Evolutionary conservation across 192 early-diverging fungal species (phyloP), one percentile per base, ranked within the genome.

Genomic region (Polychytrium aggregatum): DNA sequence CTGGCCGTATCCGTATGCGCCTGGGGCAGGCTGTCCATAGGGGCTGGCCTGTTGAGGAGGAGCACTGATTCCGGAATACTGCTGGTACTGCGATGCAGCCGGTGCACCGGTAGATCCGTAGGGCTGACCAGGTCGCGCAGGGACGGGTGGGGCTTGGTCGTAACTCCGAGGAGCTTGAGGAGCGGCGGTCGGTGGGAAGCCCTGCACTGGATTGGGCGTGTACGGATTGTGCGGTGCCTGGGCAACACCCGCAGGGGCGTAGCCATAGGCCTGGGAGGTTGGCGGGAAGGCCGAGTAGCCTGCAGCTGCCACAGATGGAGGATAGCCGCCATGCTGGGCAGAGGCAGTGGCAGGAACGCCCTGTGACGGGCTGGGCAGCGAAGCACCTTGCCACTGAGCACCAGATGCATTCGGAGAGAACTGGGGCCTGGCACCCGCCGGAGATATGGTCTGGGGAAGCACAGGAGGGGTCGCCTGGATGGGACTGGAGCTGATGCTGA

Each of bases 401-500:
- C 29, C 8, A 40, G 43, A 26, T 24, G 41, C 16, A 41, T 38
- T 3, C 33, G 40, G 9, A 39, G 5, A 16, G 20, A 10, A 13
- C 48, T 11, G n/a, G 39, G 51, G 48, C 16, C 14, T 17, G 24
- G 46, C 27, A 31, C 8, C 31, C 11, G 46, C 49, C 16, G 42
- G 37, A 13, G 57, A 20, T 2, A 26, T 21, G 24, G 41, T 9
- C 10, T 26, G 36, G n/a, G 30, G 44, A 8, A 42, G 17, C 14
- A 33, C 14, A 6, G 20, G 6, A 47, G 30, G 31, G 6, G 46
- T 35, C 5, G 50, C 6, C 33, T 36, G 47, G 38, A 35, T 14
- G n/a, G 26, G 31, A n/a, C 13, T 8, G 27, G 38, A 41, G 13
- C 30, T 8, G 42, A 78, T 35, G 30, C 50, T 70, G 29, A 78